phyloP scores from a whole-genome alignment of 306 rosid genomes.

The Nissolia schottii region DNA sequence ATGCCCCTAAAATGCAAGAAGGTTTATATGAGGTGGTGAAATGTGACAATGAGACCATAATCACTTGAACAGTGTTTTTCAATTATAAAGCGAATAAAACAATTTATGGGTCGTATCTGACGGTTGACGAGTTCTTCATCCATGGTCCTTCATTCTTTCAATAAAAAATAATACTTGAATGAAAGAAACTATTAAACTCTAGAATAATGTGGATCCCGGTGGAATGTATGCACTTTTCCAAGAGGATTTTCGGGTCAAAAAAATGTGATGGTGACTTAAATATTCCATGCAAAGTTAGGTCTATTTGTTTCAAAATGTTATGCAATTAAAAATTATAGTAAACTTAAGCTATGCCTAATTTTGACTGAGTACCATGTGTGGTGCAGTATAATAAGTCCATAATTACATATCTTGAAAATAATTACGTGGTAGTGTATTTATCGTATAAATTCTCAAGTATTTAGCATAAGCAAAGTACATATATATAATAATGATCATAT shows the following conservation, averaged over 20 bases:
- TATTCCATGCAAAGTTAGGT: not conserved
- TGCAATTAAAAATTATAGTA: not conserved
- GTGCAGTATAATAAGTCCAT: not conserved
- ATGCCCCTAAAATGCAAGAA: not conserved
- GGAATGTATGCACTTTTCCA: not conserved
- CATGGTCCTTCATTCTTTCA: slow-evolving; percentile 1
- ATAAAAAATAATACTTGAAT: not conserved
- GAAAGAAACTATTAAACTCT: not conserved
- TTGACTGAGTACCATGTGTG: not conserved
- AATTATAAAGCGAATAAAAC: slow-evolving; percentile 27
- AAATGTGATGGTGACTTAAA: slow-evolving; percentile 8
- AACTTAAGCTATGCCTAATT: not conserved
- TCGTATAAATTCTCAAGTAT: not conserved
- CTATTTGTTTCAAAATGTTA: not conserved
- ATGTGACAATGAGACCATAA: slow-evolving; percentile 14
- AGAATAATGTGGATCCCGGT: not conserved
- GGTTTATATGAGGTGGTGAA: slow-evolving; percentile 4
- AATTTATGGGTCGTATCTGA: slow-evolving; percentile 45
- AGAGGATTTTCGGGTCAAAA: slow-evolving; percentile 21
- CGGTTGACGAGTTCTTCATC: slow-evolving; percentile 32
- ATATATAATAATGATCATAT: too few relatives aligned
- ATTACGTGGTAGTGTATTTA: not conserved
- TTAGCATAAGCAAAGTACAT: not conserved
- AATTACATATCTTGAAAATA: not conserved
- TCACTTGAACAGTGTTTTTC: not conserved